Evolutionary conservation across 78 protist species (phyloP).

Genomic region (Guillardia theta): DNA sequence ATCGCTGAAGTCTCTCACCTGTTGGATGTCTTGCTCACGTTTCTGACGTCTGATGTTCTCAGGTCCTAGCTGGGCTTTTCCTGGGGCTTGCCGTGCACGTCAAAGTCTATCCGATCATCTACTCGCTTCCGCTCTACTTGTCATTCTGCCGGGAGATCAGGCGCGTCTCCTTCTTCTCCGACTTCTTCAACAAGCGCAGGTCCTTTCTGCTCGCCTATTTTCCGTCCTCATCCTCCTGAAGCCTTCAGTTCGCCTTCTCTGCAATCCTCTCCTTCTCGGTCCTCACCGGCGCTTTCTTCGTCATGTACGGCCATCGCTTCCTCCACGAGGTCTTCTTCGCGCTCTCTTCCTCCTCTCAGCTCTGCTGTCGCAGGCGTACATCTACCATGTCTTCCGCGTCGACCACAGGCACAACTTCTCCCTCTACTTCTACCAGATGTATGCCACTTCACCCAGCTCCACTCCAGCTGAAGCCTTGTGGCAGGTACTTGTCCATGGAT

Average conservation of each 20-base stretch:
- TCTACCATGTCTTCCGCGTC: slow-evolving; percentile 77
- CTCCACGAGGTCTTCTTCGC: too few species aligned
- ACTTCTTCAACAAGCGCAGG: neutral
- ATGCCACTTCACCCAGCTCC: slow-evolving; percentile 51
- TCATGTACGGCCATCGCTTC: neutral
- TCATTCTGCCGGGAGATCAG: neutral
- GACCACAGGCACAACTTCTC: slow-evolving; percentile 93
- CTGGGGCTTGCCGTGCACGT: slow-evolving; percentile 87
- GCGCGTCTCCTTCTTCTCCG: neutral
- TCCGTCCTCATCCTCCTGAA: neutral
- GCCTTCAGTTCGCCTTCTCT: neutral
- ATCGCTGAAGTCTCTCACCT: too few species aligned
- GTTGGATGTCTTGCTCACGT: too few species aligned
- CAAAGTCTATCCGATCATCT: slow-evolving; percentile 91
- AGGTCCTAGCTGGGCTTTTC: slow-evolving; percentile 59
- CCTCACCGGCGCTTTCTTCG: neutral
- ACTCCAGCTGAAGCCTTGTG: neutral
- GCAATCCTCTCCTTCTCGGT: neutral
- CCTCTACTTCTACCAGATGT: slow-evolving; percentile 76
- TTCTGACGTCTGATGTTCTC: too few species aligned
- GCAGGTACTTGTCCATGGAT: neutral
- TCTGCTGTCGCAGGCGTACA: slow-evolving; percentile 37
- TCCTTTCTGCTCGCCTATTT: neutral
- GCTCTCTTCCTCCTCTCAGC: neutral
- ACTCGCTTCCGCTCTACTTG: slow-evolving; percentile 64